phyloP scores from a whole-genome alignment of 2,329 filamentous ascomycete genomes.

The Alternaria conjuncta region DNA sequence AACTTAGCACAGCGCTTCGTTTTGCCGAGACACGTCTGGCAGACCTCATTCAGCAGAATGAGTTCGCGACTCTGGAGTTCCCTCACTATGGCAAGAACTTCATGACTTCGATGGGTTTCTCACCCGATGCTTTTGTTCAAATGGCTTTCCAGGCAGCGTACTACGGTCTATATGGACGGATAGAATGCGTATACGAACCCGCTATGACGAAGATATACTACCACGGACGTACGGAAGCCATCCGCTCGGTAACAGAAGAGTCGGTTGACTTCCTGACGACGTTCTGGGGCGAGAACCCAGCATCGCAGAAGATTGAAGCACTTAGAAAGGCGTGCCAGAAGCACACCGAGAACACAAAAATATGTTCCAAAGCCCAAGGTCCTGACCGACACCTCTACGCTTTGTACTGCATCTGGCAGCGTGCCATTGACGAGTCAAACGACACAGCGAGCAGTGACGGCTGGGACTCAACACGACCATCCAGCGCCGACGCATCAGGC shows the following conservation, averaged over 20 bases:
- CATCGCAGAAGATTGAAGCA: slow-evolving; percentile 82
- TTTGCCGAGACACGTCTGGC: slow-evolving; percentile 95
- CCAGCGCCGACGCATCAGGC: slow-evolving; percentile 61
- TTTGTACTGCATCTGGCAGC: slow-evolving; percentile 93
- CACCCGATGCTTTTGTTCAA: slow-evolving; percentile 95
- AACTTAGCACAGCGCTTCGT: slow-evolving; percentile 86
- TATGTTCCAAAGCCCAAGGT: slow-evolving; percentile 88
- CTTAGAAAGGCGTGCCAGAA: slow-evolving; percentile 82
- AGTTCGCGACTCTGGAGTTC: slow-evolving; percentile 93
- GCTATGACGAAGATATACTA: slow-evolving; percentile 97
- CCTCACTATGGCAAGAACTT: slow-evolving; percentile 92
- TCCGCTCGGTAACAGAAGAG: slow-evolving; percentile 83
- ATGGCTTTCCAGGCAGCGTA: slow-evolving; percentile 99
- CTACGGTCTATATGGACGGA: slow-evolving; percentile 91
- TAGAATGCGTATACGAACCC: slow-evolving; percentile 96
- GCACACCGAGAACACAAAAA: slow-evolving; percentile 79
- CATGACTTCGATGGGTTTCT: slow-evolving; percentile 96
- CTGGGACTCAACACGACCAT: slow-evolving; percentile 46
- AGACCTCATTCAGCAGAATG: slow-evolving; percentile 94
- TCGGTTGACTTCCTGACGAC: slow-evolving; percentile 87
- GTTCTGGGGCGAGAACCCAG: slow-evolving; percentile 92
- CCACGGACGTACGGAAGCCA: slow-evolving; percentile 92
- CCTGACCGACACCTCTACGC: slow-evolving; percentile 94
- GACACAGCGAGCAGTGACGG: slow-evolving; percentile 64
- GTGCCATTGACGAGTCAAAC: slow-evolving; percentile 76